Evolutionary conservation across 2,329 filamentous ascomycete species (phyloP), one percentile per base, ranked within the genome.

Genomic region (Nothomitra cinnamomea): DNA sequence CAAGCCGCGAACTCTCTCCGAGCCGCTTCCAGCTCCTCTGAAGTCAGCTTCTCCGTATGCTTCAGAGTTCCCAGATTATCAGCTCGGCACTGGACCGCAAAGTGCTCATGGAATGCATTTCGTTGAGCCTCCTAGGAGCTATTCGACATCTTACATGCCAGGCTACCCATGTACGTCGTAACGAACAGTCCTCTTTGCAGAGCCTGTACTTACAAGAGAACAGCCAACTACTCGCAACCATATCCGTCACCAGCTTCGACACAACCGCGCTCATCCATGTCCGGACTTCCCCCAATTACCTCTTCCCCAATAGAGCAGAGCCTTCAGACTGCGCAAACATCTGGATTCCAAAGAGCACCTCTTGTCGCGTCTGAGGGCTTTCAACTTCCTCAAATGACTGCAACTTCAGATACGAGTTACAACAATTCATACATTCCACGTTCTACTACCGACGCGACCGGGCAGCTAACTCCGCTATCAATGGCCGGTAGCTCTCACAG

Each of bases 191-290:
- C 21, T 35, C 28, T 32, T 32, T 17, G n/a, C 24, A 32, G 45
- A 28, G 25, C 17, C 45, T 49, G 19, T 49, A 35, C 45, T 49
- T 35, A 49, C 45, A 28, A 49, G 32, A 24, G 17, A 32, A 28
- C 45, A 49, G 45, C 25, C 45, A 49, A 49, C 19, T 49, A 49
- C 21, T 15, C 45, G 13, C 45, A 49, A 28, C 15, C 45, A 17
- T 49, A 49, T 24, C 45, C 45, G 32, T 49, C 45, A 8, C 45
- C 45, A 4, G 22, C 45, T 49, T 49, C 45, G 28, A 49, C 45
- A 17, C 45, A 49, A 28, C 24, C 45, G 13, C 45, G 45, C 21
- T 35, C 45, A 49, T 49, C 22, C 28, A 7, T 49, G 21, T 49
- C 45, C n/a, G 45, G 45, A 35, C 45, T 49, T 28, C 45, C 45